Evolutionary conservation across 805 yeast species (phyloP).

Genomic region (Myxozyma mucilagina): DNA sequence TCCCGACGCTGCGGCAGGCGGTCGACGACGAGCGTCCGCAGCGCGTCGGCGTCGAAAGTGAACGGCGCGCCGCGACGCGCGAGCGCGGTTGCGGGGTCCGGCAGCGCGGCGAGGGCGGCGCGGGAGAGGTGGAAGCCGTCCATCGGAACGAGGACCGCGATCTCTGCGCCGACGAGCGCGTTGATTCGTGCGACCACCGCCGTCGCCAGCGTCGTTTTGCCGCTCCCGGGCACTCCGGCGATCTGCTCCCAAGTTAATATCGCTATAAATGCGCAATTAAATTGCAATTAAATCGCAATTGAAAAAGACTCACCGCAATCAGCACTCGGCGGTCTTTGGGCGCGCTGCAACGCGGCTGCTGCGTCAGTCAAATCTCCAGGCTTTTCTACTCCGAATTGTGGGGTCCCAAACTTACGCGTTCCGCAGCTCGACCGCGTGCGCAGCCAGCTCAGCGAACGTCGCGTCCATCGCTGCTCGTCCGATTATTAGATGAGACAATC

Average conservation of each 20-base stretch:
- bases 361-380: background rate
- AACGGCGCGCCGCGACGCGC: slow-evolving; percentile 78
- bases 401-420: slow-evolving; percentile 4
- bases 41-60: slow-evolving; percentile 69
- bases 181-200: slow-evolving; percentile 6
- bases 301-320: slow-evolving; percentile 21
- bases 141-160: slow-evolving; percentile 55
- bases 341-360: slow-evolving; percentile 3
- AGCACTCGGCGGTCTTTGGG: slow-evolving; percentile 19
- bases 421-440: slow-evolving; percentile 19
- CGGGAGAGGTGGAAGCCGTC: slow-evolving; percentile 76
- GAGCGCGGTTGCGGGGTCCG: slow-evolving; percentile 59
- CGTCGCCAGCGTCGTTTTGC: slow-evolving; percentile 25
- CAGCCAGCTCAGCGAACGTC: slow-evolving; percentile 18
- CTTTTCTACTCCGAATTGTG: background rate
- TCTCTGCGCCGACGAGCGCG: background rate
- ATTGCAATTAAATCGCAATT: background rate
- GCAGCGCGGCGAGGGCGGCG: slow-evolving; percentile 48
- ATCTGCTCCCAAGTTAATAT: slow-evolving; percentile 2
- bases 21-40: slow-evolving; percentile 43
- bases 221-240: slow-evolving; percentile 28
- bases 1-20: slow-evolving; percentile 33
- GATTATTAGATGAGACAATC: too few species aligned
- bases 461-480: slow-evolving; percentile 19
- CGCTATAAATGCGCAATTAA: background rate